Evolutionary conservation across 2,329 filamentous ascomycete genomes (phyloP), one percentile per base, ranked within the genome.

Genomic region (Colletotrichum sp.): DNA sequence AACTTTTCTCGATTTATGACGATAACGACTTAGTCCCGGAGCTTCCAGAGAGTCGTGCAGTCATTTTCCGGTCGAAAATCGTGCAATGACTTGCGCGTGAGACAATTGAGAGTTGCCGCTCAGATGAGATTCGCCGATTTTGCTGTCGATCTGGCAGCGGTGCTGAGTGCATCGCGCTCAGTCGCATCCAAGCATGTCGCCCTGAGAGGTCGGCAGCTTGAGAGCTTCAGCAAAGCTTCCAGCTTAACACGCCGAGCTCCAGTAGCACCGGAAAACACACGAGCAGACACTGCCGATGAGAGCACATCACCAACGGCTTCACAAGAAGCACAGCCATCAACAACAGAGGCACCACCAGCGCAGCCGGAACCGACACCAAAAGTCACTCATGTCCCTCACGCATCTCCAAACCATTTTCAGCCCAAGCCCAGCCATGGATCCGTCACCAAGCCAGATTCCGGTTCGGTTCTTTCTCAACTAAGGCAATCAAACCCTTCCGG

Each of bases 111-210:
- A 62, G 52, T 24, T 8, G 30, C 39, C 26, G 67, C 55, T 10
- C 79, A 77, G 75, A 92, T 92, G 91, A 87, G 90, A 84, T 87
- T 92, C 89, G 91, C 90, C 86, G 93, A 91, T 86, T 91, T 89
- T 81, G 86, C 89, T 78, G 87, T 96, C 82, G 95, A 96, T 86
- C 87, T 94, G 80, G 92, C 93, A 79, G 91, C 93, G 76, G 88
- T 96, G 78, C 88, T 94, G 83, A 92, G 90, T 87, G 94, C 92
- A 82, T 93, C 94, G 67, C 91, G 92, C 76, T 90, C 90, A 39
- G 89, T 96, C 76, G 93, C 93, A 65, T 85, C 89, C 65, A 92
- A 90, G 83, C 92, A 93, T 83, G 82, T 91, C 65, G 90, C 90
- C 75, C 86, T 93, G 68, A 88, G 92, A 78, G 82, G 87, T 72